Evolutionary conservation across 116 monocot species (phyloP).

Genomic region (Iris pallida): DNA sequence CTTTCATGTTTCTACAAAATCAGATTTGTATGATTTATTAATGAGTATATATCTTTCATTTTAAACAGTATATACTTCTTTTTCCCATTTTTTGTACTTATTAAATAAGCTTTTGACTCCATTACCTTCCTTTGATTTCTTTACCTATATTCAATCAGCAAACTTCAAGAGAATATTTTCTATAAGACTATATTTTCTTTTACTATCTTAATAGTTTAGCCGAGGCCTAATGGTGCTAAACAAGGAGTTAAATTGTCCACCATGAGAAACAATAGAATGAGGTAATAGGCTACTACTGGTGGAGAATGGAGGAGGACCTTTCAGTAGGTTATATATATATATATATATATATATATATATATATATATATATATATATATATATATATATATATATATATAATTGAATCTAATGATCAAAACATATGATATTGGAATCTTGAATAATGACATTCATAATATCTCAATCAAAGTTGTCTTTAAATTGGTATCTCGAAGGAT

Average conservation of each 20-base stretch:
- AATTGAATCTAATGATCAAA: slow-evolving; percentile 1
- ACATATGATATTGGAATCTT: not conserved
- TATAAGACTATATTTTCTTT: not conserved
- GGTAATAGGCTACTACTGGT: not conserved
- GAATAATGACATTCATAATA: not conserved
- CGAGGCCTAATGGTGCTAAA: not conserved
- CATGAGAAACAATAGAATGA: not conserved
- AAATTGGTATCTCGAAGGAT: not conserved
- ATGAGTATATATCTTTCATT: no score
- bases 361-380: not conserved
- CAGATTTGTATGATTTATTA: no score
- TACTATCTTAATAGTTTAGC: not conserved
- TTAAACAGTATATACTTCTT: no score
- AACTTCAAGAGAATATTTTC: not conserved
- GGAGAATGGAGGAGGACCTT: slow-evolving; percentile 4
- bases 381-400: not conserved
- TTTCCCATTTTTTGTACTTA: no score
- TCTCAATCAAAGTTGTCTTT: not conserved
- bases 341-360: no score
- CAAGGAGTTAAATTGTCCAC: slow-evolving; percentile 1
- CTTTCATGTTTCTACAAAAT: no score
- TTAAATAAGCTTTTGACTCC: no score
- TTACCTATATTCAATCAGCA: no score
- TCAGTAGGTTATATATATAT: not conserved
- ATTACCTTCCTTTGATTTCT: no score